A percentile compares a stretch with the other conserved stretches of the same genome.
phyloP scores from a whole-genome alignment of 441 rosid genomes.

The Euphorbia corollata region DNA sequence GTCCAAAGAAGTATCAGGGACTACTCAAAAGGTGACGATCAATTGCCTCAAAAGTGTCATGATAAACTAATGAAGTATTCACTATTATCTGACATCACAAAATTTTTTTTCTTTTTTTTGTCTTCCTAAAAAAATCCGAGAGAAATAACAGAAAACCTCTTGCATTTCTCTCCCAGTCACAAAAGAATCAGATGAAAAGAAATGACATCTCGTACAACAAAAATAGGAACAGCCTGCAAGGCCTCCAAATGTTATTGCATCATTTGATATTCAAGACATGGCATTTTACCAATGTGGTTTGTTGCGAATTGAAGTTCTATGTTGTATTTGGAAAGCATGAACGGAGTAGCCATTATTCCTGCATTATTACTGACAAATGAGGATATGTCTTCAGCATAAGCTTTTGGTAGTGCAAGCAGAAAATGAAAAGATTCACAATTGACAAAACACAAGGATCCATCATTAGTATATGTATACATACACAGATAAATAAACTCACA shows the following conservation, averaged over 20 bases:
- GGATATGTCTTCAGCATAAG: background rate
- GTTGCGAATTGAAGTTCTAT: slow-evolving; percentile 57
- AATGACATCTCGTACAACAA: background rate
- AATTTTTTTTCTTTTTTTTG: background rate
- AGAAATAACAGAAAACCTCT: background rate
- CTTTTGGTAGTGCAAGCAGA: background rate
- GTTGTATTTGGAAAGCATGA: slow-evolving; percentile 49
- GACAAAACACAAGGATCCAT: background rate
- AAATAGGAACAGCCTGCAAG: background rate
- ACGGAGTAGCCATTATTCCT: slow-evolving; percentile 55
- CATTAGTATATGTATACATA: background rate
- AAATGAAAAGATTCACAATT: background rate
- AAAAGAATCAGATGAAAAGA: background rate
- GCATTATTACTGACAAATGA: slow-evolving; percentile 47
- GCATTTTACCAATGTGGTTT: slow-evolving; percentile 45
- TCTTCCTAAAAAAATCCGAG: too few species aligned
- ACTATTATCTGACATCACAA: background rate
- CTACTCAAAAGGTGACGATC: background rate
- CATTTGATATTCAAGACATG: background rate
- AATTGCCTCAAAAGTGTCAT: background rate
- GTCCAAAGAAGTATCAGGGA: background rate
- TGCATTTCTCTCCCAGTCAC: background rate
- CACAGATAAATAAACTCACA: background rate
- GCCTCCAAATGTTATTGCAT: background rate
- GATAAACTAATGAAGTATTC: background rate